Evolutionary conservation across 176 grass and related monocot genomes (phyloP).

Genomic region (Ampelocalamus luodianensis): DNA sequence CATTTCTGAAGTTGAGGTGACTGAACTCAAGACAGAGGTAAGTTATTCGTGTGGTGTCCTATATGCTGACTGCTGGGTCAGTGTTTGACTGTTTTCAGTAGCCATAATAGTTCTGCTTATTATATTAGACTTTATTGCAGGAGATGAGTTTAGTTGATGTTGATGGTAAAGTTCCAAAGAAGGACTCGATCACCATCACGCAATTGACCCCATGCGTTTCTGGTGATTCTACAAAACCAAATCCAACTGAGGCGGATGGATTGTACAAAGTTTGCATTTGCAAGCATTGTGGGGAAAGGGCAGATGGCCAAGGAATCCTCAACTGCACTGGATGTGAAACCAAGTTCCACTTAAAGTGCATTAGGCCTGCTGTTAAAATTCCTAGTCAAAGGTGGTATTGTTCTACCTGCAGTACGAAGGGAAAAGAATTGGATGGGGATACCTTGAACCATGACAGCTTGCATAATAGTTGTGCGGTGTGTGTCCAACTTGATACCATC

Average conservation of each 20-base stretch:
- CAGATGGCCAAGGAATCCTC: constrained; percentile 58
- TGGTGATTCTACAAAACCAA: constrained; percentile 70
- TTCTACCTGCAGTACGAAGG: constrained; percentile 48
- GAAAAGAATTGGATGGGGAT: constrained; percentile 30
- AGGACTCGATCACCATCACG: constrained; percentile 49
- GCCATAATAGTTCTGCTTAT: constrained; percentile 26
- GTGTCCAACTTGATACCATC: not conserved
- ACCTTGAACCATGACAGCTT: constrained; percentile 8
- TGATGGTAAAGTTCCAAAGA: constrained; percentile 47
- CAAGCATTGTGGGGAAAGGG: constrained; percentile 66
- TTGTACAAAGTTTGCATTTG: constrained; percentile 50
- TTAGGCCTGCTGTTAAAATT: not conserved
- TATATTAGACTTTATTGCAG: constrained; percentile 47
- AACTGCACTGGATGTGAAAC: constrained; percentile 79
- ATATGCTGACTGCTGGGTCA: not conserved
- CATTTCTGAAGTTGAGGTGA: constrained; percentile 54
- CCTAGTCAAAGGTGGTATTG: constrained; percentile 57
- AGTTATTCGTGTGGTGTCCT: constrained; percentile 35
- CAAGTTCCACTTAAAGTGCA: constrained; percentile 65
- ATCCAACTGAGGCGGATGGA: constrained; percentile 40
- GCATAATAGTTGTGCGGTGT: constrained; percentile 67
- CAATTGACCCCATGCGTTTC: constrained; percentile 63
- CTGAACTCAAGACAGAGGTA: constrained; percentile 62
- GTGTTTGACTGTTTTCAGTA: too few relatives aligned
- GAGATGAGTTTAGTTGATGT: constrained; percentile 49